Evolutionary conservation across 2,329 filamentous ascomycete species (phyloP), one percentile per base, ranked within the genome.

Genomic region (Catunica adiposa): DNA sequence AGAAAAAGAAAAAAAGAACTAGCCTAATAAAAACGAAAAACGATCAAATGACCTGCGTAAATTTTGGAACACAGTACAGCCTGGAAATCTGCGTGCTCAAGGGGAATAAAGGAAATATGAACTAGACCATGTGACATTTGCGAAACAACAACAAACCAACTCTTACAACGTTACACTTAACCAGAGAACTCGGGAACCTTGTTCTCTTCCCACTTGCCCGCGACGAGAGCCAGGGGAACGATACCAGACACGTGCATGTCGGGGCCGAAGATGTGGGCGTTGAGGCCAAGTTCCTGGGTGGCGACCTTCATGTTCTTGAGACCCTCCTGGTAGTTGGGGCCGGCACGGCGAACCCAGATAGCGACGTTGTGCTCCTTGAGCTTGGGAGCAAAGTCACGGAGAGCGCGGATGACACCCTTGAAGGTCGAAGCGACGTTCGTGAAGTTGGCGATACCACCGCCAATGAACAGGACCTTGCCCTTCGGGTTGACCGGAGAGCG

Each of bases 241-340:
- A 97, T 97, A 69, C 92, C 92, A 54, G 84, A 90, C 65, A 98
- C 90, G 74, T 97, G 89, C 87, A 97, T 96, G 74, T 95, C 82
- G 48, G 78, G 78, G 55, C 78, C 78, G 61, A 80, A 81, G 66
- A 80, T 76, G 71, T 79, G 78, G 67, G 76, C 76, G 62, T 77
- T 70, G 62, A 98, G 80, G 63, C 87, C 86, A 59, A 98, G 81
- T 76, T 98, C 92, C 69, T 90, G 82, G 59, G 89, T 92, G 59
- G 94, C 90, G 52, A 82, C 80, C 81, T 97, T 97, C 81, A 98
- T 96, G 82, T 97, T 98, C 83, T 95, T 96, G 62, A 98, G 84
- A 74, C 92, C 92, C 75, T 98, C 92, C 74, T 98, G 92, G 82
- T 94, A 98, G 80, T 98, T 98, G 71, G 92, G 92, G 59, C 92